These are phyloP conservation scores for Amauroascus niger DNA, from an alignment of 2,329 filamentous ascomycete species.

Conservation along the genomic window DNA sequence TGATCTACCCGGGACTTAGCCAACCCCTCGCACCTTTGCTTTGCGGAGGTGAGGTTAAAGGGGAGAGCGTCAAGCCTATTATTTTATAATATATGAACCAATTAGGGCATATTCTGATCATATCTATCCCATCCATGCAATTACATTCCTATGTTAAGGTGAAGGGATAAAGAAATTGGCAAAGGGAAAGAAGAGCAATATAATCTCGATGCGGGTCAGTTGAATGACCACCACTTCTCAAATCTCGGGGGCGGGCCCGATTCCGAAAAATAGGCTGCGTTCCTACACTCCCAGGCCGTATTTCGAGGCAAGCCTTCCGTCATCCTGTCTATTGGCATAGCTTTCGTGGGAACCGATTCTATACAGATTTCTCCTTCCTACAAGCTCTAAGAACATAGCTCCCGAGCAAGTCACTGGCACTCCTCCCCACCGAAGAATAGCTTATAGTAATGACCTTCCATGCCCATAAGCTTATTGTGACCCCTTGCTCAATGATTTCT, in stretches of 20 bases:
- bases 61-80: background rate
- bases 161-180: background rate
- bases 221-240: background rate
- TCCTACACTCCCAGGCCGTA: too few relatives aligned
- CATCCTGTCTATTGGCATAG: too few relatives aligned
- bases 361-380: too few relatives aligned
- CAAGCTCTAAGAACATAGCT: too few relatives aligned
- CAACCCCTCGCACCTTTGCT: background rate
- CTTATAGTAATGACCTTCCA: too few relatives aligned
- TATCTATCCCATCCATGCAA: background rate
- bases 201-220: background rate
- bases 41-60: background rate
- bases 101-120: background rate
- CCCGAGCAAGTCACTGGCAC: too few relatives aligned
- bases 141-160: background rate
- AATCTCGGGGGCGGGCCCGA: background rate
- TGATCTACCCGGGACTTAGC: background rate
- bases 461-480: too few relatives aligned
- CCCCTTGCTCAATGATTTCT: too few relatives aligned
- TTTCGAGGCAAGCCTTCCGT: too few relatives aligned
- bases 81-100: background rate
- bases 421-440: too few relatives aligned
- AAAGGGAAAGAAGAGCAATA: background rate
- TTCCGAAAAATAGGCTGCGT: background rate
- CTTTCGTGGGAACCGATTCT: too few relatives aligned